Conservation (phyloP, 148 eudicot genomes). For the Silene uniflora region DNA sequence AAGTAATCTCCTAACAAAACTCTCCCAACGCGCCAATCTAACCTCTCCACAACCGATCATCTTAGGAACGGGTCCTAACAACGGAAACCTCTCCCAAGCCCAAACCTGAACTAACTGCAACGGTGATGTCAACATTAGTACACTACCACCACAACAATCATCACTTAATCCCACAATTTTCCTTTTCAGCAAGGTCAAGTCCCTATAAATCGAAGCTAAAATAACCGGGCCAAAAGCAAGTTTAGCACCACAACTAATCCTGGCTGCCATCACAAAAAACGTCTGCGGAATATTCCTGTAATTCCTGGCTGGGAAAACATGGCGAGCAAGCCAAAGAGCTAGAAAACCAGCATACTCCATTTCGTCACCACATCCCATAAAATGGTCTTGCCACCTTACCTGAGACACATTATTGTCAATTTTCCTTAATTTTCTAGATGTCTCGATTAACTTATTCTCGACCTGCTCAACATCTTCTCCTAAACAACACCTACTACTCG, state of each 20-base stretch:
- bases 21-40: neutral
- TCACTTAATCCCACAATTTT: neutral
- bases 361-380: no score
- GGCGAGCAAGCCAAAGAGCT: constrained; percentile 35
- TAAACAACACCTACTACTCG: no score
- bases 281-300: neutral
- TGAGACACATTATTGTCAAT: no score
- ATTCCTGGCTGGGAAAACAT: constrained; percentile 20
- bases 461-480: no score
- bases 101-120: constrained; percentile 39
- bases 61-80: no score
- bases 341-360: constrained; percentile 13
- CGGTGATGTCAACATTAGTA: constrained; percentile 16
- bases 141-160: no score
- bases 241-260: constrained; percentile 29
- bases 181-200: constrained; percentile 23
- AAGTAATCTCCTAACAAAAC: neutral
- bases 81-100: no score
- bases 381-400: no score
- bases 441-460: no score
- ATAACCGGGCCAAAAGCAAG: constrained; percentile 29
- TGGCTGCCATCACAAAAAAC: constrained; percentile 27
- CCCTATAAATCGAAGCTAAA: constrained; percentile 37
- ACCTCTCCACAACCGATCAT: constrained; percentile 1
- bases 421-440: no score